Conservation (phyloP, 1,284 basidiomycete species). For the Trichosporon asahii region DNA sequence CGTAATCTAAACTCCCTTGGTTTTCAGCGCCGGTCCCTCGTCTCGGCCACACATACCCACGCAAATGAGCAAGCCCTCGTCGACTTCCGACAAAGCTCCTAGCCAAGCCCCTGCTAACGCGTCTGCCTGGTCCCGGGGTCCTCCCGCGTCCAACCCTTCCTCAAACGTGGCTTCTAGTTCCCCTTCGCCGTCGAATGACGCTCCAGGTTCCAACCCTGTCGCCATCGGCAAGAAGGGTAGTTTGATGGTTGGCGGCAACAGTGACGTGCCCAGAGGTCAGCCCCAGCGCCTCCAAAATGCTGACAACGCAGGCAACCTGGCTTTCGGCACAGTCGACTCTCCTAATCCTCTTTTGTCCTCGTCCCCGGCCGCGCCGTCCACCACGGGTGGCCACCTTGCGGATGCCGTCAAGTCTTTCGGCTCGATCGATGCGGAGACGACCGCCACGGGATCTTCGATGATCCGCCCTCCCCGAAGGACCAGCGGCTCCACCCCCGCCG, state of each 20-base stretch:
- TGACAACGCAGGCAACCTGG: slow-evolving; percentile 49
- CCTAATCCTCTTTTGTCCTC: slow-evolving; percentile 50
- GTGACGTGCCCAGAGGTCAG: slow-evolving; percentile 42
- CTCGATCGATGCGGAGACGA: slow-evolving; percentile 59
- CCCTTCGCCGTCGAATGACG: slow-evolving; percentile 30
- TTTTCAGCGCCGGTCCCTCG: slow-evolving; percentile 2
- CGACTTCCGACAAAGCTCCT: slow-evolving; percentile 26
- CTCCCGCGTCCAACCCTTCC: slow-evolving; percentile 33
- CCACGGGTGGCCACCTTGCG: slow-evolving; percentile 48
- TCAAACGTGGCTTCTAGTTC: slow-evolving; percentile 34
- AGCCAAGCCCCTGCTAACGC: slow-evolving; percentile 29
- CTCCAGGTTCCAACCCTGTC: slow-evolving; percentile 29
- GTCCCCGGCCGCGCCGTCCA: slow-evolving; percentile 52
- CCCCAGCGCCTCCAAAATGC: background rate
- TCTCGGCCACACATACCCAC: slow-evolving; percentile 14
- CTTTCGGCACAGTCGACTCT: slow-evolving; percentile 76
- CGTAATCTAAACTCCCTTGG: background rate
- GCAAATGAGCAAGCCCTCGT: slow-evolving; percentile 42
- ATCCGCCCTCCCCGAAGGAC: slow-evolving; percentile 41
- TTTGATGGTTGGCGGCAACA: slow-evolving; percentile 43
- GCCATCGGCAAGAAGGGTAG: slow-evolving; percentile 41
- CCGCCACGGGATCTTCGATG: slow-evolving; percentile 45
- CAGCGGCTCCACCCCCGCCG: slow-evolving; percentile 27
- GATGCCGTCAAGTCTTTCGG: slow-evolving; percentile 71
- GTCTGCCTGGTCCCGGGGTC: slow-evolving; percentile 45